Percentiles rank a stretch among this genome's conserved stretches.
phyloP scores from a whole-genome alignment of 148 eudicot species.

The Cornus suecica region DNA sequence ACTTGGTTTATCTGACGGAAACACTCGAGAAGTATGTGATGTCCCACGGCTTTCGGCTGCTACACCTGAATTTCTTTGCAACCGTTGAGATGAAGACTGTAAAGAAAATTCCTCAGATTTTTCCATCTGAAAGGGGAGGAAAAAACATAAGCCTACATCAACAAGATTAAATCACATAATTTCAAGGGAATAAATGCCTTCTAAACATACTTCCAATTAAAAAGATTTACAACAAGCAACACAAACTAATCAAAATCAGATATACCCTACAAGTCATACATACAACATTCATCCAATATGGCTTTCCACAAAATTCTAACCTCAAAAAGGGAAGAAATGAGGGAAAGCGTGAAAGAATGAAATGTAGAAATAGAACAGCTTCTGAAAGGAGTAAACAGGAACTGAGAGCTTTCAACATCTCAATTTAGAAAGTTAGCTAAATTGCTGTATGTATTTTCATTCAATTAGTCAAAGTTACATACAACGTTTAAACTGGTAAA shows the following conservation, averaged over 20 bases:
- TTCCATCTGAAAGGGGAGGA: slow-evolving; percentile 57
- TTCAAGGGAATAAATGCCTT: background rate
- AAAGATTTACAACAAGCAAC: background rate
- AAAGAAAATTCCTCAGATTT: slow-evolving; percentile 55
- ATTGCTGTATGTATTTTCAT: too few species aligned
- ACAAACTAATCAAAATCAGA: background rate
- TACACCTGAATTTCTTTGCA: slow-evolving; percentile 35
- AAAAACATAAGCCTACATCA: background rate
- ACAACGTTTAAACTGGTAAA: too few species aligned
- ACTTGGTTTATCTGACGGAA: slow-evolving; percentile 53
- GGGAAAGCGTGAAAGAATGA: too few species aligned
- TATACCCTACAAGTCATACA: background rate
- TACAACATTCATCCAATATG: background rate
- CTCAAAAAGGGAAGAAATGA: too few species aligned
- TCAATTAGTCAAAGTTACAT: too few species aligned
- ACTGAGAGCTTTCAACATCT: too few species aligned
- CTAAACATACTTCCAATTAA: too few species aligned
- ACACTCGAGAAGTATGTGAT: slow-evolving; percentile 30
- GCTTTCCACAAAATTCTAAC: too few species aligned
- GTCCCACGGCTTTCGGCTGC: slow-evolving; percentile 46
- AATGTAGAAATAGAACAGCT: too few species aligned
- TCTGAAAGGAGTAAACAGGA: too few species aligned
- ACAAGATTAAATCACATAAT: background rate
- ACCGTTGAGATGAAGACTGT: slow-evolving; percentile 45
- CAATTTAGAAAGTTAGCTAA: too few species aligned